A percentile compares a stretch with the other conserved stretches of the same genome.
phyloP scores from a whole-genome alignment of 257 asterid genomes.

The Parsonsia alboflavescens region DNA sequence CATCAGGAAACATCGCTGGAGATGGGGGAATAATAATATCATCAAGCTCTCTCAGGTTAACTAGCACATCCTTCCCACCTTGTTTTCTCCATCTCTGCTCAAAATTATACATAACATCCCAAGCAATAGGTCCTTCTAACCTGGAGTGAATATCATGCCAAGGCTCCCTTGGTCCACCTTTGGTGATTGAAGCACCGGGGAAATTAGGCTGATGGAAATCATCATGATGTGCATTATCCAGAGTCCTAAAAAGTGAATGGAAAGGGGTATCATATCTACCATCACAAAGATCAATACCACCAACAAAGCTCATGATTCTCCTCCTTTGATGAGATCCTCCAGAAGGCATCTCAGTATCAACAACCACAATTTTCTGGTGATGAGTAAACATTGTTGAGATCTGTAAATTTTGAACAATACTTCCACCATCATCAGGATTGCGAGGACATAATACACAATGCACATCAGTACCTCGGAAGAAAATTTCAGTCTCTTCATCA shows the following conservation, averaged over 20 bases:
- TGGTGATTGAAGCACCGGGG: slow-evolving; percentile 53
- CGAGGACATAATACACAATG: slow-evolving; percentile 74
- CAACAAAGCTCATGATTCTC: slow-evolving; percentile 79
- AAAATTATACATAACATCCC: slow-evolving; percentile 79
- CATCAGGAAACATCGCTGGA: slow-evolving; percentile 65
- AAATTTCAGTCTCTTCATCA: slow-evolving; percentile 64
- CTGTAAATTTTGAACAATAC: slow-evolving; percentile 62
- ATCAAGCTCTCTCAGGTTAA: slow-evolving; percentile 60
- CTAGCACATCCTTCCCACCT: slow-evolving; percentile 63
- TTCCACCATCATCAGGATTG: slow-evolving; percentile 79
- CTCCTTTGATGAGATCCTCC: slow-evolving; percentile 40
- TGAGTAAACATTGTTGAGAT: slow-evolving; percentile 89
- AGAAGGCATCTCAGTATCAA: slow-evolving; percentile 54
- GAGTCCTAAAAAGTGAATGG: slow-evolving; percentile 73
- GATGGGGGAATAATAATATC: slow-evolving; percentile 61
- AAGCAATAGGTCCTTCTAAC: slow-evolving; percentile 76
- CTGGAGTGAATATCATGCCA: slow-evolving; percentile 90
- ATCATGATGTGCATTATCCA: slow-evolving; percentile 77
- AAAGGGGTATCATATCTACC: slow-evolving; percentile 81
- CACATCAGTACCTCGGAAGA: slow-evolving; percentile 53
- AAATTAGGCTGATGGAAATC: slow-evolving; percentile 85
- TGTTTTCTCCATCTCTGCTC: slow-evolving; percentile 94
- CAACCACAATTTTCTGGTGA: slow-evolving; percentile 75
- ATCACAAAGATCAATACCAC: slow-evolving; percentile 87
- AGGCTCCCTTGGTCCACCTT: slow-evolving; percentile 87